phyloP scores from a whole-genome alignment of 257 asterid species.

The Echites panduratus region DNA sequence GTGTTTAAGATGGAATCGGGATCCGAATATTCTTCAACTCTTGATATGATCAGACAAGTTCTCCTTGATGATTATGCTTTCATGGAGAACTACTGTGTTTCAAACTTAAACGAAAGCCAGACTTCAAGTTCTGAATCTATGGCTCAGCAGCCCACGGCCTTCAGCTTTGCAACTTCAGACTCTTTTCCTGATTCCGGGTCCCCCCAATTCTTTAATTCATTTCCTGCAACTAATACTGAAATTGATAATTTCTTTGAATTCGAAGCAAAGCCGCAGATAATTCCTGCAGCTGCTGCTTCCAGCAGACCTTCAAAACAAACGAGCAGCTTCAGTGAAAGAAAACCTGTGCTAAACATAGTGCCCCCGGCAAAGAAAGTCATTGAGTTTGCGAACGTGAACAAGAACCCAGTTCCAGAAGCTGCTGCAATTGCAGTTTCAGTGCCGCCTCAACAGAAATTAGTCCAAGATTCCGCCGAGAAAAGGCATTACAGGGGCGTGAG shows the following conservation, averaged over 20 bases:
- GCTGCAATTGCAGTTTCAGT: too few relatives aligned
- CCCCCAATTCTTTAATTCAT: not conserved
- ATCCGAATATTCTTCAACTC: constrained; percentile 41
- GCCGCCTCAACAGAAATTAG: not conserved
- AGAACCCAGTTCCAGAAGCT: not conserved
- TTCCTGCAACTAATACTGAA: not conserved
- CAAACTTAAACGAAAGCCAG: constrained; percentile 30
- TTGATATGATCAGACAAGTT: constrained; percentile 66
- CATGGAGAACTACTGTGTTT: constrained; percentile 29
- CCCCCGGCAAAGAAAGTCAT: constrained; percentile 28
- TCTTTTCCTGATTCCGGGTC: not conserved
- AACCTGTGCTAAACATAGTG: constrained; percentile 61
- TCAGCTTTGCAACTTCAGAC: constrained; percentile 19
- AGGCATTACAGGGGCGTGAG: constrained; percentile 42
- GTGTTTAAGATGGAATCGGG: constrained; percentile 21
- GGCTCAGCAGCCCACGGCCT: not conserved
- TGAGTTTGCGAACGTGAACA: not conserved
- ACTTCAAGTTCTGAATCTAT: constrained; percentile 35
- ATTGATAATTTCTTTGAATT: constrained; percentile 23
- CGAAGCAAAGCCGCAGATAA: constrained; percentile 26
- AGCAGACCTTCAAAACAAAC: constrained; percentile 1
- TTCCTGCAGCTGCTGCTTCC: not conserved
- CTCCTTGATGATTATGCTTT: constrained; percentile 66
- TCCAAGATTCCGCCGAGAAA: constrained; percentile 28
- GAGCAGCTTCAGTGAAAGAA: constrained; percentile 30